Evolutionary conservation across 129 eudicot genomes (phyloP).

Genomic region (Mikania micrantha): DNA sequence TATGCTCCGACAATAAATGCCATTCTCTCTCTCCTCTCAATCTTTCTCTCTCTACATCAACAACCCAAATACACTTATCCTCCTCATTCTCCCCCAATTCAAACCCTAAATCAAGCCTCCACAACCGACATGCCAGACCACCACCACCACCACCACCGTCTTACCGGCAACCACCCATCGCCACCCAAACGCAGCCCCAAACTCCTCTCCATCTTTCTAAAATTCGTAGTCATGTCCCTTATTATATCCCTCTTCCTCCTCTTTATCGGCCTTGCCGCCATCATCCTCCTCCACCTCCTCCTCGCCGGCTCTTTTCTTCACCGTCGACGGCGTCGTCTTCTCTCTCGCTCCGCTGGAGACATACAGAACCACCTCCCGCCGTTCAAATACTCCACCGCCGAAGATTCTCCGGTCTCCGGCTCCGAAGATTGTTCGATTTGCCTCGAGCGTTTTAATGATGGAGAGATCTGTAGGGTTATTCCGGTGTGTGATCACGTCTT

Average conservation of each 20-base stretch:
- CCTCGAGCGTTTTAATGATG: conserved; percentile 44
- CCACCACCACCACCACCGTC: conserved; percentile 24
- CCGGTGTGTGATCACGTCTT: conserved; percentile 58
- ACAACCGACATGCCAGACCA: conserved; percentile 19
- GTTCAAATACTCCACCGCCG: conserved; percentile 9
- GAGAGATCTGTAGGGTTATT: conserved; percentile 43
- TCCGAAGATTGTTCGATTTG: conserved; percentile 61
- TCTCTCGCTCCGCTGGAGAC: background rate
- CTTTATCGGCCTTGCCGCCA: conserved; percentile 75
- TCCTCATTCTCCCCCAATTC: background rate
- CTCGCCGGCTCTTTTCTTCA: conserved; percentile 50
- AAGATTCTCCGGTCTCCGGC: too few relatives aligned
- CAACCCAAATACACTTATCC: too few relatives aligned
- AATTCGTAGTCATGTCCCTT: conserved; percentile 53
- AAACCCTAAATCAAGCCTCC: background rate
- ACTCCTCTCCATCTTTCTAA: conserved; percentile 51
- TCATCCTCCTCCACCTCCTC: conserved; percentile 71
- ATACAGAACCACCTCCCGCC: conserved; percentile 29
- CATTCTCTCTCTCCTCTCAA: too few relatives aligned
- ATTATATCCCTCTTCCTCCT: conserved; percentile 63
- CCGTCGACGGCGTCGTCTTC: conserved; percentile 43
- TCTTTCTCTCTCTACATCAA: too few relatives aligned
- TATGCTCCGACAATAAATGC: too few relatives aligned
- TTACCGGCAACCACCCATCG: conserved; percentile 23
- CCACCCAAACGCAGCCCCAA: conserved; percentile 43